Conservation (phyloP, 2,329 filamentous ascomycete species). For the Mycogone perniciosa region DNA sequence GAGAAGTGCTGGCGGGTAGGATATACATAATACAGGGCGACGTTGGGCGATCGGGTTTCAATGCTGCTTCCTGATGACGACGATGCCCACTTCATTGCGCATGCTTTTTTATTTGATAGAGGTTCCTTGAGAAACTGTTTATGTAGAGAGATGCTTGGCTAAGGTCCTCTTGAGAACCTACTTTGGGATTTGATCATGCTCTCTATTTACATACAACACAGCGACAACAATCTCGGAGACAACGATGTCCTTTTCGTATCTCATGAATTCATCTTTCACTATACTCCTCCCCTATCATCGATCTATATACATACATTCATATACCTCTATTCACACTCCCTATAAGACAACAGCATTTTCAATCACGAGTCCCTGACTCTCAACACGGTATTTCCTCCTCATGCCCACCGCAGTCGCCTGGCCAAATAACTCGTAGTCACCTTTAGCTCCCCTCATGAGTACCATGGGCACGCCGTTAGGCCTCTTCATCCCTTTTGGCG, state of each 20-base stretch:
- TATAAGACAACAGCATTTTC: slow-evolving; percentile 65
- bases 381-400: slow-evolving; percentile 70
- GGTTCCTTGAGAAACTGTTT: background rate
- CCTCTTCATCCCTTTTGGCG: slow-evolving; percentile 61
- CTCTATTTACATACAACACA: background rate
- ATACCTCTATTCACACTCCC: background rate
- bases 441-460: slow-evolving; percentile 67
- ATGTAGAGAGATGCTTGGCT: background rate
- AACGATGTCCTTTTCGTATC: too few species aligned
- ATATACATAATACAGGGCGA: slow-evolving; percentile 5
- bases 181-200: background rate
- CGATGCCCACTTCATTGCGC: too few species aligned
- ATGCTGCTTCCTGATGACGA: too few species aligned
- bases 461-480: slow-evolving; percentile 73
- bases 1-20: background rate
- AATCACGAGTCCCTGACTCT: slow-evolving; percentile 73
- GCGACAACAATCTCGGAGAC: too few species aligned
- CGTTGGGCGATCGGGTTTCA: too few species aligned
- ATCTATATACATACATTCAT: background rate
- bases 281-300: background rate
- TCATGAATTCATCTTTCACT: too few species aligned
- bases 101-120: too few species aligned
- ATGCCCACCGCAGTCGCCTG: slow-evolving; percentile 65
- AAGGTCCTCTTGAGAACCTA: too few species aligned
- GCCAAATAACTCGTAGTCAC: slow-evolving; percentile 53